A percentile compares a stretch with the other conserved stretches of the same genome.
phyloP scores from a whole-genome alignment of 345 rosid species.

The Salix dunnii region DNA sequence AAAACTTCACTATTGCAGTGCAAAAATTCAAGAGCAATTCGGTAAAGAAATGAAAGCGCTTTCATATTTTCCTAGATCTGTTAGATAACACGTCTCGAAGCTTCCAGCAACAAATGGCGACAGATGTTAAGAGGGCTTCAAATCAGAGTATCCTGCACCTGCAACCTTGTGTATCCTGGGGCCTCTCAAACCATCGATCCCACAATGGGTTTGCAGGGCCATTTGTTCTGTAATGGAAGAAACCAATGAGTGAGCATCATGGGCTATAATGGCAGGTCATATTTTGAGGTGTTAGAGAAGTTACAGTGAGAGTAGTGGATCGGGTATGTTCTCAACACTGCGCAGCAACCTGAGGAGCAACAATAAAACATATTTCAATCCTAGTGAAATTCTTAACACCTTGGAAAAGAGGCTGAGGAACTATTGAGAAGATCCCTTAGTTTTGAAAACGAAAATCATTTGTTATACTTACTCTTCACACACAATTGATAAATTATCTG shows the following conservation, averaged over 20 bases:
- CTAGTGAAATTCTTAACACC: neutral
- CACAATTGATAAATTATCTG: constrained; percentile 42
- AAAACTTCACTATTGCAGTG: neutral
- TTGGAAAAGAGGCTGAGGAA: neutral
- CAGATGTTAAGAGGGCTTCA: constrained; percentile 21
- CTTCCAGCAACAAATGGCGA: constrained; percentile 22
- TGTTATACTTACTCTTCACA: constrained; percentile 60
- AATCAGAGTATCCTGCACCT: constrained; percentile 58
- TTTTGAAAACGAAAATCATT: neutral
- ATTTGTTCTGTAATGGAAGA: constrained; percentile 46
- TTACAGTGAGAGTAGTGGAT: constrained; percentile 66
- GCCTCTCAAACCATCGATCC: constrained; percentile 82
- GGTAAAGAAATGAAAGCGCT: constrained; percentile 16
- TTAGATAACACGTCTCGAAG: constrained; percentile 10
- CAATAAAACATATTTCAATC: constrained; percentile 7
- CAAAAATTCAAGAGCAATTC: constrained; percentile 12
- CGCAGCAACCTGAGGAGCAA: constrained; percentile 39
- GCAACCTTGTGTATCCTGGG: constrained; percentile 58
- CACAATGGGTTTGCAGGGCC: constrained; percentile 55
- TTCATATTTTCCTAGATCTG: constrained; percentile 15
- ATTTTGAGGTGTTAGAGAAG: constrained; percentile 4
- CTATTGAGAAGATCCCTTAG: neutral
- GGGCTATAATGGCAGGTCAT: neutral
- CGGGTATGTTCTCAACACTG: constrained; percentile 39
- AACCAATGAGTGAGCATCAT: constrained; percentile 7